Evolutionary conservation across 2,329 filamentous ascomycete genomes (phyloP).

Genomic region (Xylariaceae sp.): DNA sequence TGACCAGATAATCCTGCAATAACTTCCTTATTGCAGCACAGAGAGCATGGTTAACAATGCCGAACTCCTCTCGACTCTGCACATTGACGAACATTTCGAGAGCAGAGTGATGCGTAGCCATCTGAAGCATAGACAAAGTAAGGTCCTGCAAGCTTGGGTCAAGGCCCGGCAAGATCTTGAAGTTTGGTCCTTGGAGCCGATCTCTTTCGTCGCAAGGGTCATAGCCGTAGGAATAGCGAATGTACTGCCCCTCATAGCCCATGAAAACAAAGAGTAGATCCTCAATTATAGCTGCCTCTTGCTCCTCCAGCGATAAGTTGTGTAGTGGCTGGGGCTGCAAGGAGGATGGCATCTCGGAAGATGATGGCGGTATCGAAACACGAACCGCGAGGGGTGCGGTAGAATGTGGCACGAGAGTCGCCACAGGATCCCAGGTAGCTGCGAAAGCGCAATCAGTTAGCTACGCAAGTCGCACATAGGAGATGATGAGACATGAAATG

Average conservation of each 20-base stretch:
- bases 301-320: slow-evolving; percentile 69
- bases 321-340: slow-evolving; percentile 64
- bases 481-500: neutral
- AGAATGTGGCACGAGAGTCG: slow-evolving; percentile 62
- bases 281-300: slow-evolving; percentile 83
- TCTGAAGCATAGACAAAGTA: slow-evolving; percentile 81
- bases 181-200: slow-evolving; percentile 74
- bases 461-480: neutral
- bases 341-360: slow-evolving; percentile 63
- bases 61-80: slow-evolving; percentile 87
- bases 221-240: slow-evolving; percentile 78
- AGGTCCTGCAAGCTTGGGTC: slow-evolving; percentile 90
- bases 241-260: slow-evolving; percentile 97
- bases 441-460: slow-evolving; percentile 32
- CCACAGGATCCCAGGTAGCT: slow-evolving; percentile 71
- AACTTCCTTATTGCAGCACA: slow-evolving; percentile 92
- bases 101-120: slow-evolving; percentile 89
- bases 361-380: slow-evolving; percentile 63
- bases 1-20: slow-evolving; percentile 86
- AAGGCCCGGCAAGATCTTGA: slow-evolving; percentile 72
- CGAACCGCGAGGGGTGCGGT: slow-evolving; percentile 47
- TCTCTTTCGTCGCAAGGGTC: slow-evolving; percentile 82
- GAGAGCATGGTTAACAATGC: slow-evolving; percentile 88
- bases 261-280: slow-evolving; percentile 94
- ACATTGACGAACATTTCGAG: slow-evolving; percentile 91